A percentile compares a stretch with the other conserved stretches of the same genome.
These are phyloP conservation scores for Annulohypoxylon maeteangense DNA, from an alignment of 495 filamentous ascomycete genomes.

Conservation along the genomic window DNA sequence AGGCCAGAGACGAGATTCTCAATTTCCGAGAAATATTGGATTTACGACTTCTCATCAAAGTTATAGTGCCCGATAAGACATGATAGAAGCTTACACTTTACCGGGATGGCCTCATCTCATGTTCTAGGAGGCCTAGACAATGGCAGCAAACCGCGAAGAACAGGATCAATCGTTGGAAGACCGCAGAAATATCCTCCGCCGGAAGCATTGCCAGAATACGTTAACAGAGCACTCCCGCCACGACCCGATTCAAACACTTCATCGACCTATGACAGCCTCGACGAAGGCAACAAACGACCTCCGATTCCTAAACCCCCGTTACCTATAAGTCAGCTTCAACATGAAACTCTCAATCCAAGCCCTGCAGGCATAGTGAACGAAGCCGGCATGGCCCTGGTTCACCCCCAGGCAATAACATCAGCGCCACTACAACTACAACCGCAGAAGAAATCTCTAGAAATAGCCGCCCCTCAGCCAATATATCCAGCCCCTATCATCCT, in stretches of 20 bases:
- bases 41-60: not conserved
- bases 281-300: not conserved
- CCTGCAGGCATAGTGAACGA: slow-evolving; percentile 8
- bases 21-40: not conserved
- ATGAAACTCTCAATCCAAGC: not conserved
- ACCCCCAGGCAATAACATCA: slow-evolving; percentile 3
- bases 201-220: slow-evolving; percentile 25
- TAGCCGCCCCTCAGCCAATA: slow-evolving; percentile 27
- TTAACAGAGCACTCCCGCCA: slow-evolving; percentile 37
- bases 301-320: not conserved
- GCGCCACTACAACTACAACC: not conserved
- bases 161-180: not conserved
- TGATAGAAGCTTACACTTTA: not conserved
- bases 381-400: slow-evolving; percentile 13
- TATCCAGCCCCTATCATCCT: slow-evolving; percentile 23
- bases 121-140: not conserved
- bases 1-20: not conserved
- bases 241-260: slow-evolving; percentile 17
- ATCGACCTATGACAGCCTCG: slow-evolving; percentile 2
- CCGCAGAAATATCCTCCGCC: slow-evolving; percentile 28
- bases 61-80: not conserved
- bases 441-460: not conserved
- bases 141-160: not conserved
- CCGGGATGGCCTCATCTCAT: slow-evolving; percentile 27
- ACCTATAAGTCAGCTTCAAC: not conserved